Conservation (phyloP, 164 flowering plant genomes). For the Chimonanthus praecox region DNA sequence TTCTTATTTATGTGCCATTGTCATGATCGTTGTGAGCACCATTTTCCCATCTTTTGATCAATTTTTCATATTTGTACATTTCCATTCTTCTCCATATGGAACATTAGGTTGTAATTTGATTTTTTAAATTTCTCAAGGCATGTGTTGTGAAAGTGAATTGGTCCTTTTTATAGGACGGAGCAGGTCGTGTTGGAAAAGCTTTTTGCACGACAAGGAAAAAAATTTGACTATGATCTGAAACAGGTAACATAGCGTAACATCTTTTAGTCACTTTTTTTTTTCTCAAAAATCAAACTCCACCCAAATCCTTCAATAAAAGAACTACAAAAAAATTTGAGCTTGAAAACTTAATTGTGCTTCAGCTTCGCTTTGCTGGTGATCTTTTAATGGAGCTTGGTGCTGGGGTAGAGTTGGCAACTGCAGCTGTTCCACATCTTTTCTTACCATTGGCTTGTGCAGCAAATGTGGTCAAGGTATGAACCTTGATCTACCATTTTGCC, state of each 20-base stretch:
- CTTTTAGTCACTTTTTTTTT: not conserved
- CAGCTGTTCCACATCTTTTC: slow-evolving; percentile 91
- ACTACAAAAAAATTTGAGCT: slow-evolving; percentile 1
- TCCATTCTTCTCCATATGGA: no score
- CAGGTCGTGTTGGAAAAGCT: slow-evolving; percentile 98
- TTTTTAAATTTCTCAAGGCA: no score
- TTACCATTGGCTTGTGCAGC: slow-evolving; percentile 99
- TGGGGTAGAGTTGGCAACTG: slow-evolving; percentile 90
- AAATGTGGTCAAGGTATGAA: slow-evolving; percentile 78
- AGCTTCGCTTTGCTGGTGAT: slow-evolving; percentile 96
- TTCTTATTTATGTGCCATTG: no score
- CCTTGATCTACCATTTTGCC: slow-evolving; percentile 3
- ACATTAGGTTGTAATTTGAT: not conserved
- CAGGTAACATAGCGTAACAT: slow-evolving; percentile 42
- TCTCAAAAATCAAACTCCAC: not conserved
- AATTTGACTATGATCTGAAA: slow-evolving; percentile 95
- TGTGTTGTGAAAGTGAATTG: not conserved
- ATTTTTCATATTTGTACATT: no score
- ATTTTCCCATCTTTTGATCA: no score
- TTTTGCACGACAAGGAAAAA: slow-evolving; percentile 92
- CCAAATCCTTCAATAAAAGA: not conserved
- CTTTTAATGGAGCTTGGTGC: slow-evolving; percentile 98
- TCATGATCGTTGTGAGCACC: no score
- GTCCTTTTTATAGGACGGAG: slow-evolving; percentile 70
- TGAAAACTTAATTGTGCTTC: slow-evolving; percentile 11